These are phyloP conservation scores for Talaromyces ruber DNA, from an alignment of 495 filamentous ascomycete species.

Conservation along the genomic window DNA sequence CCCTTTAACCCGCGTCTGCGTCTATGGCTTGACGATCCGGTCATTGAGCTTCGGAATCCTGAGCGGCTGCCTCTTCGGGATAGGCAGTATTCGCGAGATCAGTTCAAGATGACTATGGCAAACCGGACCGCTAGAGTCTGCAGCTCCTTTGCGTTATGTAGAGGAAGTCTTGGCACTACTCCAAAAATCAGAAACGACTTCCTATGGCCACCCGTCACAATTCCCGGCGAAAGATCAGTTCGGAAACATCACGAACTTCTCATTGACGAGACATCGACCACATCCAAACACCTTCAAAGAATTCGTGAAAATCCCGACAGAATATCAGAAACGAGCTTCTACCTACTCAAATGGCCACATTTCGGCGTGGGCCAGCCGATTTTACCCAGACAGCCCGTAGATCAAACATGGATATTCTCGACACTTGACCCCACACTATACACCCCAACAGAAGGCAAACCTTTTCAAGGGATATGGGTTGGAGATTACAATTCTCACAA, in stretches of 20 bases:
- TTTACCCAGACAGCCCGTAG: slow-evolving; percentile 40
- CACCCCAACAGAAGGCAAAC: slow-evolving; percentile 68
- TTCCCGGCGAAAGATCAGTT: slow-evolving; percentile 47
- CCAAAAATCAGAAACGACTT: slow-evolving; percentile 24
- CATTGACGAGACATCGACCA: slow-evolving; percentile 16
- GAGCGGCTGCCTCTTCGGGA: slow-evolving; percentile 8
- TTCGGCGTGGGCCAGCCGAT: slow-evolving; percentile 26
- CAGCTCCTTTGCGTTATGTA: slow-evolving; percentile 32
- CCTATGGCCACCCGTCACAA: slow-evolving; percentile 67
- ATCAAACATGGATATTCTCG: slow-evolving; percentile 64
- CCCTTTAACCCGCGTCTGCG: slow-evolving; percentile 59
- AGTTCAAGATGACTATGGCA: slow-evolving; percentile 48
- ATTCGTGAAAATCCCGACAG: slow-evolving; percentile 25
- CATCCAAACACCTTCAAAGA: slow-evolving; percentile 26
- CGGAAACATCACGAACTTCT: slow-evolving; percentile 10
- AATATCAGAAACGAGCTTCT: slow-evolving; percentile 57
- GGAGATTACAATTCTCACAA: slow-evolving; percentile 85
- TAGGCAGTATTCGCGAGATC: slow-evolving; percentile 19
- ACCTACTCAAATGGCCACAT: slow-evolving; percentile 65
- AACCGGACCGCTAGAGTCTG: slow-evolving; percentile 35
- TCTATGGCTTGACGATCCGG: slow-evolving; percentile 63
- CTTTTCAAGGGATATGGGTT: slow-evolving; percentile 83
- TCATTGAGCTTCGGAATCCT: slow-evolving; percentile 50
- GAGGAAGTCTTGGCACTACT: slow-evolving; percentile 7
- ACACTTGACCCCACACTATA: slow-evolving; percentile 66